These are phyloP conservation scores for Stygiomarasmius scandens DNA, from an alignment of 1,284 basidiomycete species.

Conservation along the genomic window DNA sequence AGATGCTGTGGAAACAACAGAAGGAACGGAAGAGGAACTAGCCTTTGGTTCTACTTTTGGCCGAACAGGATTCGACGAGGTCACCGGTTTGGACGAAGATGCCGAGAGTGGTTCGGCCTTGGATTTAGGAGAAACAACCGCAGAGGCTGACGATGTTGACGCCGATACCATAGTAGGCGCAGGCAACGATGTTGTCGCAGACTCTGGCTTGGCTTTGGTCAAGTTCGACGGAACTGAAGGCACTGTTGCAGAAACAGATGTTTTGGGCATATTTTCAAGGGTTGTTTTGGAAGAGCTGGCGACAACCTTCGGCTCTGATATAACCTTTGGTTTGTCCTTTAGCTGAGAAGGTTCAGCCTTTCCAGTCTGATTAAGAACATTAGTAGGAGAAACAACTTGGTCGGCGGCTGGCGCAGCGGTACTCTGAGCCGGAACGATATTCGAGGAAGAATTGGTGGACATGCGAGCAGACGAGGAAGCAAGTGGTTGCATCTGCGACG, in stretches of 20 bases:
- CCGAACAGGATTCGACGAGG: neutral
- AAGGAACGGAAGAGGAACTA: slow-evolving; percentile 8
- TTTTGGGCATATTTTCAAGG: neutral
- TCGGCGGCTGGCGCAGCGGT: too few species aligned
- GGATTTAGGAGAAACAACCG: too few species aligned
- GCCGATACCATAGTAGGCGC: neutral
- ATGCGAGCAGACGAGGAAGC: too few species aligned
- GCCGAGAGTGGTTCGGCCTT: neutral
- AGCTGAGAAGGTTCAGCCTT: too few species aligned
- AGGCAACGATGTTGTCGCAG: neutral
- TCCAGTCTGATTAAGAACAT: too few species aligned
- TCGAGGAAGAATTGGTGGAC: too few species aligned
- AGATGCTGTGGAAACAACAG: neutral
- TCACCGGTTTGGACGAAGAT: neutral
- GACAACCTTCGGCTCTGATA: neutral
- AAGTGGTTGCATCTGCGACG: neutral
- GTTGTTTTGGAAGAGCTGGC: neutral
- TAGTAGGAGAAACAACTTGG: slow-evolving; percentile 1
- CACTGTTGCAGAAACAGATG: neutral
- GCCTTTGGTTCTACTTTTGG: slow-evolving; percentile 16
- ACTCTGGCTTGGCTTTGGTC: neutral
- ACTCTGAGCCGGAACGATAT: too few species aligned
- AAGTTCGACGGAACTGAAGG: neutral
- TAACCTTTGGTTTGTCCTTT: neutral
- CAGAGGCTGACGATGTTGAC: neutral